Conservation (phyloP, 2,329 filamentous ascomycete genomes). For the Rhynchosporium secalis region DNA sequence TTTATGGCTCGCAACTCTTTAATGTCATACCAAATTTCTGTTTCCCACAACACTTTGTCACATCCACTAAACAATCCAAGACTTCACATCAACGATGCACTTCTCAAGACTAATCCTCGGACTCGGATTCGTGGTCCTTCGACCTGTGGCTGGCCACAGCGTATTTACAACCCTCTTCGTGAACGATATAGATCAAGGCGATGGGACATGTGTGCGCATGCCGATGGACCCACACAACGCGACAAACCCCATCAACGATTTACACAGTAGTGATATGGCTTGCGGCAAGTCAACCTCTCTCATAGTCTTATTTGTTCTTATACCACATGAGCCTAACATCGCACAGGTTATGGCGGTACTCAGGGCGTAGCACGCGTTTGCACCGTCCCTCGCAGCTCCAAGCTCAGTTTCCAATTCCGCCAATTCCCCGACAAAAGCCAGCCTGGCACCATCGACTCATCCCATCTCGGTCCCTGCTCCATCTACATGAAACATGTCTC, state of each 20-base stretch:
- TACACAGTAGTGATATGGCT: constrained; percentile 64
- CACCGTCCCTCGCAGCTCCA: constrained; percentile 33
- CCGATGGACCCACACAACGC: constrained; percentile 52
- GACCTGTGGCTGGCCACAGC: constrained; percentile 54
- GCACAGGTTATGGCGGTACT: constrained; percentile 48
- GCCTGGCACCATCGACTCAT: constrained; percentile 57
- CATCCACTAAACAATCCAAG: not conserved
- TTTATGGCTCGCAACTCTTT: not conserved
- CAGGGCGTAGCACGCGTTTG: constrained; percentile 51
- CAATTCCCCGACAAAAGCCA: constrained; percentile 56
- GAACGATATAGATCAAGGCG: constrained; percentile 63
- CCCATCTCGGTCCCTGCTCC: constrained; percentile 68
- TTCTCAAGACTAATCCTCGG: constrained; percentile 9
- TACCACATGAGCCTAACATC: not conserved
- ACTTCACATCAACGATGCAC: constrained; percentile 13
- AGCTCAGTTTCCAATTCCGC: constrained; percentile 60
- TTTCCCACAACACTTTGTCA: not conserved
- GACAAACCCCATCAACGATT: constrained; percentile 57
- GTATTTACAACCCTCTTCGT: constrained; percentile 64
- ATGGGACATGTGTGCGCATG: constrained; percentile 72
- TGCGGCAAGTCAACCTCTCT: constrained; percentile 58
- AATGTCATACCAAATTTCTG: not conserved
- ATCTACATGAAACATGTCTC: constrained; percentile 72
- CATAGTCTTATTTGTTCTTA: not conserved
- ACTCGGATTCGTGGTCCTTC: constrained; percentile 25